Conservation (phyloP, 805 yeast species). For the Teunomyces atbi region DNA sequence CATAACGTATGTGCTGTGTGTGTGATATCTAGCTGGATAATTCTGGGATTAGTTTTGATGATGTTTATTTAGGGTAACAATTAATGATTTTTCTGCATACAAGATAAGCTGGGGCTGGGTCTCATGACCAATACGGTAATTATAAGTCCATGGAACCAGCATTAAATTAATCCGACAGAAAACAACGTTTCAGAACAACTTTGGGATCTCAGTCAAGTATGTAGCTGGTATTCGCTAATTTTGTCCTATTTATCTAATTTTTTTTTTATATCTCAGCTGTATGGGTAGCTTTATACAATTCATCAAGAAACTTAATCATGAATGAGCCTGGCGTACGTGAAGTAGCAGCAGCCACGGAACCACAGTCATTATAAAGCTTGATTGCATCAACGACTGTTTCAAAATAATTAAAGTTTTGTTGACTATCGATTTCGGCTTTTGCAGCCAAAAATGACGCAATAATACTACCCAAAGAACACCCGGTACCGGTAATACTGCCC, state of each 20-base stretch:
- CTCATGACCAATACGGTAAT: not conserved
- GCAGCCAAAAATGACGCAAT: slow-evolving; percentile 60
- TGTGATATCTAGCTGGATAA: too few relatives aligned
- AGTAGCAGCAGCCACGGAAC: slow-evolving; percentile 47
- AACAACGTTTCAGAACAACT: too few relatives aligned
- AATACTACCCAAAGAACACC: slow-evolving; percentile 77
- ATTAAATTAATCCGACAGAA: not conserved
- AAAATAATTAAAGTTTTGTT: slow-evolving; percentile 25
- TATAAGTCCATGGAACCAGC: not conserved
- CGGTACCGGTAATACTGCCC: slow-evolving; percentile 76
- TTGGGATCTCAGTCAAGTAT: too few relatives aligned
- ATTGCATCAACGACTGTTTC: slow-evolving; percentile 57
- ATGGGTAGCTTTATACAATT: slow-evolving; percentile 15
- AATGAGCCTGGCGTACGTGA: slow-evolving; percentile 57
- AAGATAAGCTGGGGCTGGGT: not conserved
- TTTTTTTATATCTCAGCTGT: not conserved
- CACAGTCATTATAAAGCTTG: slow-evolving; percentile 58
- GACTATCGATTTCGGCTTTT: slow-evolving; percentile 21
- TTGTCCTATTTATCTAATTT: not conserved
- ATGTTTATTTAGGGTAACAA: too few relatives aligned
- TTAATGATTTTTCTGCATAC: not conserved
- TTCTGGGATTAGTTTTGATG: too few relatives aligned
- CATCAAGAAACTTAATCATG: slow-evolving; percentile 46
- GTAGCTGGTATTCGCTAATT: too few relatives aligned
- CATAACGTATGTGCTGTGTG: not conserved